Evolutionary conservation across 331 rosid genomes (phyloP), one percentile per base, ranked within the genome.

Genomic region (Rhamnella rubrinervis): DNA sequence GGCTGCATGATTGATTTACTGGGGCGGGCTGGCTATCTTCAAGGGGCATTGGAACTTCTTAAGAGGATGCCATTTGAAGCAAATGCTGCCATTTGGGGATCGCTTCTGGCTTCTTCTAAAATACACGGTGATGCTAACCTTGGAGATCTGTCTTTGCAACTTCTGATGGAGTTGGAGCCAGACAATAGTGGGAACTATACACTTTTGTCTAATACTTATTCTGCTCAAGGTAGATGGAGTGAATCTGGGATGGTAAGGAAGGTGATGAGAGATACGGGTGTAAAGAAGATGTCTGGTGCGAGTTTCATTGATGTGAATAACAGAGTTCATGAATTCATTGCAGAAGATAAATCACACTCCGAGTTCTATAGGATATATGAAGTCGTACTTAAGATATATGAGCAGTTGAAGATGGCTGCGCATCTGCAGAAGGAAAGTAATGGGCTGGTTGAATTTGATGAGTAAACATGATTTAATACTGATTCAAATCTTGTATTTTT

Each of bases 61-160:
- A 31, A 38, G n/a, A 28, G 16, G 65, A 89, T 86, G 92, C 89
- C 96, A 10, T 86, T 70, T 61, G 84, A 86, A 79, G 83, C 92
- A 49, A 89, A 84, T 63, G 88, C 85, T 18, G 84, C 89, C 10
- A 77, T 89, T 73, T 89, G 96, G 92, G 96, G 96, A 73, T 86
- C 92, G 49, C 84, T 89, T 76, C 89, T 89, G 76, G 86, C 92
- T 55, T 85, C 85, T 70, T 73, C 92, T 50, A 76, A 79, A 59
- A 77, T 68, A 53, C 83, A 81, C 53, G 78, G 84, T 15, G 75
- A 86, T 80, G 78, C 81, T 13, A 88, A 71, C 61, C 83, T 89
- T 49, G 92, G 89, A 19, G 78, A 70, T 38, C 84, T 63, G 67
- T 90, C 92, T 47, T 72, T 82, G 71, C 60, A 64, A 51, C 84